phyloP scores from a whole-genome alignment of 345 rosid species.

The Murraya koenigii region DNA sequence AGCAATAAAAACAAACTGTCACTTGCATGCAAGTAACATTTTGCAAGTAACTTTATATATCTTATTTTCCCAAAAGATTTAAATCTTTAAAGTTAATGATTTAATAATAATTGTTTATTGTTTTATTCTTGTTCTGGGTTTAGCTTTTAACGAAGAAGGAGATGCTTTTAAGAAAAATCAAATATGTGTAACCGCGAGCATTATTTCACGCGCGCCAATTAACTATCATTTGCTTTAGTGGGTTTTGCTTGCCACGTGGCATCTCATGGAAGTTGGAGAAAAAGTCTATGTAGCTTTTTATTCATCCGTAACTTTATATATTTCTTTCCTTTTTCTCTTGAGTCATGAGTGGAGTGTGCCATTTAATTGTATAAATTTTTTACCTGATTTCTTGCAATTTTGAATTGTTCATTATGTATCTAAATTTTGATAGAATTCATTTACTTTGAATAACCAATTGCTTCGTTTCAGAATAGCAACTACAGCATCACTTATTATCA shows the following conservation, averaged over 20 bases:
- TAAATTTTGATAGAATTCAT: no score
- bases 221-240: constrained; percentile 13
- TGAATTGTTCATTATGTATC: no score
- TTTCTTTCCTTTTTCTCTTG: neutral
- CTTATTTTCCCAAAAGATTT: constrained; percentile 15
- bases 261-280: constrained; percentile 21
- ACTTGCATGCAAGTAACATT: neutral
- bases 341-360: constrained; percentile 5
- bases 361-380: no score
- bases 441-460: no score
- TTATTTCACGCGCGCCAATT: constrained; percentile 30
- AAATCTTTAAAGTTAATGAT: constrained; percentile 10
- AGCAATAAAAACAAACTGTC: constrained; percentile 19
- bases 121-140: neutral
- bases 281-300: constrained; percentile 12
- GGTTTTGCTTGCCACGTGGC: constrained; percentile 28
- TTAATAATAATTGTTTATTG: constrained; percentile 15
- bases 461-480: no score
- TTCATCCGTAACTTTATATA: neutral
- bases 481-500: no score
- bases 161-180: constrained; percentile 39
- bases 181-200: constrained; percentile 20
- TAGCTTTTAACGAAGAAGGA: constrained; percentile 22
- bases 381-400: no score
- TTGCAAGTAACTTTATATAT: neutral